Evolutionary conservation across 2,329 filamentous ascomycete genomes (phyloP).

Genomic region (Clarireedia monteithiana): DNA sequence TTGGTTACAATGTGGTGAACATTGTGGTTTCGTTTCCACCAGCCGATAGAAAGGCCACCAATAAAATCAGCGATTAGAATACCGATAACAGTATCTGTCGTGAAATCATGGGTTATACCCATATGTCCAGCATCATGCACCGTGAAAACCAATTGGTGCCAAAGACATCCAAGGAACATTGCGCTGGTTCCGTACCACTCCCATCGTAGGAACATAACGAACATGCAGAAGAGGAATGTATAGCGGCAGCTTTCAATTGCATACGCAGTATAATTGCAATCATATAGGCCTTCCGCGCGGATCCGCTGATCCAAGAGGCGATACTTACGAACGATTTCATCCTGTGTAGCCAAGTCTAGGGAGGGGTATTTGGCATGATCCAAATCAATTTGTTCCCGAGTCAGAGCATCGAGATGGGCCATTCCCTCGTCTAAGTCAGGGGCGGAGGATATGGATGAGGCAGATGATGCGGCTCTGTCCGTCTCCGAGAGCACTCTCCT

Average conservation of each 20-base stretch:
- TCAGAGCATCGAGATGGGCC: constrained; percentile 65
- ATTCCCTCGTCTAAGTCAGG: constrained; percentile 46
- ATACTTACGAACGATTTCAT: constrained; percentile 71
- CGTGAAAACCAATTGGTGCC: constrained; percentile 92
- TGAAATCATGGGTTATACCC: constrained; percentile 90
- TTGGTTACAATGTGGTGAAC: constrained; percentile 97
- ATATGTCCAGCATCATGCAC: constrained; percentile 96
- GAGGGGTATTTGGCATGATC: constrained; percentile 77
- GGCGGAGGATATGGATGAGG: constrained; percentile 52
- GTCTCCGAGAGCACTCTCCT: constrained; percentile 14
- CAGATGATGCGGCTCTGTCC: constrained; percentile 25
- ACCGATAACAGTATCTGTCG: constrained; percentile 74
- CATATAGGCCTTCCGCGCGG: constrained; percentile 65
- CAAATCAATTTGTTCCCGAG: constrained; percentile 64
- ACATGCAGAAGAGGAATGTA: constrained; percentile 52
- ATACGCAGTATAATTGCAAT: constrained; percentile 80
- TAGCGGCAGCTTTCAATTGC: constrained; percentile 69
- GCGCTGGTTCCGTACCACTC: constrained; percentile 65
- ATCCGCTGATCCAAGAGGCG: constrained; percentile 68
- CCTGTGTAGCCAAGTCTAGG: constrained; percentile 66
- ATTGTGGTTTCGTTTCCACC: constrained; percentile 97
- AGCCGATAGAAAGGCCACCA: constrained; percentile 82
- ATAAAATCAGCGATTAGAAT: constrained; percentile 86
- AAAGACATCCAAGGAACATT: constrained; percentile 70
- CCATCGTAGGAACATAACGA: constrained; percentile 51